Base-by-base conservation (phyloP, 805 yeast genomes). In the Metschnikowia cerradonensis region DNA sequence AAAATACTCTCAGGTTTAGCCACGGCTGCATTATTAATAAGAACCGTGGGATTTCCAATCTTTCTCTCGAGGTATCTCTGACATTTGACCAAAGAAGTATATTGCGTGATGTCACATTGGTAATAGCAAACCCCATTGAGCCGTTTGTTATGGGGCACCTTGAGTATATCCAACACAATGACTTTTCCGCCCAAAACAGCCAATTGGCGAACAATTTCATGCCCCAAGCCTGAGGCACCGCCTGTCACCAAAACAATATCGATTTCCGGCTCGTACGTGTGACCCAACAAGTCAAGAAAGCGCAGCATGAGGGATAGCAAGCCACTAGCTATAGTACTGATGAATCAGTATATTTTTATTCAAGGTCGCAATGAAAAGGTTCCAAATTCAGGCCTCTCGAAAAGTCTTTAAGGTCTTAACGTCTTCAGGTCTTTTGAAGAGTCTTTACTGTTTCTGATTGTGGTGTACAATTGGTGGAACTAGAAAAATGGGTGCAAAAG, bases 21-120 rank as follows among this genome's bases (percentile, higher is more conserved):
- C 11, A 90, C 77, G 0, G 89, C 98, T 0, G 97, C 98, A 65
- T 92, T 91, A 66, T 91, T 91, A 46, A 92, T 77, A 14, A 92
- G 67, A 1, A 90, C 74, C 0, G 90, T 78, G 0, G 88, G 84
- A 0, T 58, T 58, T 0, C 96, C 95, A 40, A 80, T 60, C 32
- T 75, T 76, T n/a, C 60, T 44, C 33, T 60, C 61, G 31, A 90
- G 79, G 8, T 43, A 51, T 6, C 61, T 61, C 5, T 77, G 76
- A 36, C 73, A 61, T 2, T 61, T 60, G 19, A 64, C 57, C 6
- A 90, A 77, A 17, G 77, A 73, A 2, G 65, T 61, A 15, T 75
- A 54, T 47, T 79, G 65, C 43, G 90, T 72, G 3, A 92, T 88
- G 66, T 92, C 96, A 65, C 96, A 88, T 42, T 68, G 54, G 55